Evolutionary conservation across 768 basidiomycete species (phyloP), one percentile per base, ranked within the genome.

Genomic region (Collybia mongolica): DNA sequence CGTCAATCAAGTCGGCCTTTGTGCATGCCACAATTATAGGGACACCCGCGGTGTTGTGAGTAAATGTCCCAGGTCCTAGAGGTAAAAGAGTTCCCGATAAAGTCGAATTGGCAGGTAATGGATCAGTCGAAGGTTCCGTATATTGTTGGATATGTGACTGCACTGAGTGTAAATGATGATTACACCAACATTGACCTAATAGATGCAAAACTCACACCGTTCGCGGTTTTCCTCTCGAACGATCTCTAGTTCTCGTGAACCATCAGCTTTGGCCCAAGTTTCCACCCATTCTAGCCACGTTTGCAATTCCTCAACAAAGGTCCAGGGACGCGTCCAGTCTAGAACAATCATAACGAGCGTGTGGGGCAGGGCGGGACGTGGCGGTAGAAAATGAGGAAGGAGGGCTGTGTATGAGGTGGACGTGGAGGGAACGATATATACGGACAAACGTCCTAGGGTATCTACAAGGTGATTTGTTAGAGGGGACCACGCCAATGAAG

Each of bases 311-410:
- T 88, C 82, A 1, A 97, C 72, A 65, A 98, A 98, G 1, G 85
- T 81, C 84, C 92, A 95, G 1, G 96, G 96, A 56, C 81, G 81
- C 57, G 93, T 96, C 96, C 97, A 99, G 66, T 99, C 96, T 8
- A 99, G 72, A 0, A 86, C 83, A 58, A 98, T 88, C 60, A 97
- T 71, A 39, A 93, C 82, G 24, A 91, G 73, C 0, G 88, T 87
- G 54, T 91, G 85, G 2, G 80, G 78, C 11, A 92, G 67, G 5
- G 81, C 72, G 23, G 78, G 71, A 49, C 82, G 75, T 1, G 92
- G 86, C 1, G 90, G 89, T 20, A 94, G 67, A 55, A 93, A 90
- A 52, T 86, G 82, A 0, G 92, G 90, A 0, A 96, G 59, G 24
- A 96, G 67, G 11, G 83, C 69, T 2, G 83, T 82, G 55, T 92